Percentiles rank a stretch among this genome's conserved stretches.
phyloP scores from a whole-genome alignment of 2,329 filamentous ascomycete species.

The Colletotrichum tropicicola region DNA sequence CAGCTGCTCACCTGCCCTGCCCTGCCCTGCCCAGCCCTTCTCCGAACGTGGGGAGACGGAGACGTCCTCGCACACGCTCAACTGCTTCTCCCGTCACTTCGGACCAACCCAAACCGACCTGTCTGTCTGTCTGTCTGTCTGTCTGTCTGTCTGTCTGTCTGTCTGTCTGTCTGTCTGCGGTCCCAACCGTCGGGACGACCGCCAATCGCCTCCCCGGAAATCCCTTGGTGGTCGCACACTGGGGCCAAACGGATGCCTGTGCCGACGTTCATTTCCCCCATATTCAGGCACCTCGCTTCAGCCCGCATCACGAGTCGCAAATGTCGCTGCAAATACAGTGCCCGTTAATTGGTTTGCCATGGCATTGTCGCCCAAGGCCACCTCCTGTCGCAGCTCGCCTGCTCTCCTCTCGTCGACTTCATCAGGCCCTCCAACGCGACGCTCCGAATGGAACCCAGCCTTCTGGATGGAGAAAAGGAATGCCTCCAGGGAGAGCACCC shows the following conservation, averaged over 20 bases:
- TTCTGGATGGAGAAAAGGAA: not conserved
- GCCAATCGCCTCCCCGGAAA: slow-evolving; percentile 24
- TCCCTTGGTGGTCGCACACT: too few species aligned
- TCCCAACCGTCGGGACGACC: slow-evolving; percentile 25
- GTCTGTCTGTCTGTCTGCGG: not conserved
- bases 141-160: too few species aligned
- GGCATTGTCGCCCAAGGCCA: not conserved
- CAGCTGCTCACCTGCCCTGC: slow-evolving; percentile 23
- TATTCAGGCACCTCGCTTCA: not conserved
- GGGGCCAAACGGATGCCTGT: slow-evolving; percentile 17
- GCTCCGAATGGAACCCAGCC: not conserved
- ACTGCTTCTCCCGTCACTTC: slow-evolving; percentile 11
- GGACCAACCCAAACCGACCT: slow-evolving; percentile 22
- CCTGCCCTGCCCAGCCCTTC: not conserved
- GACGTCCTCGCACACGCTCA: too few species aligned
- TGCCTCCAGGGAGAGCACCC: not conserved
- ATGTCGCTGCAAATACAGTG: slow-evolving; percentile 22
- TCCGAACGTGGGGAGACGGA: too few species aligned
- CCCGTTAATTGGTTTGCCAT: slow-evolving; percentile 20
- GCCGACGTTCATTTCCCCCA: slow-evolving; percentile 11
- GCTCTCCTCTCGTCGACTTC: not conserved
- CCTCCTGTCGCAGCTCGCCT: not conserved
- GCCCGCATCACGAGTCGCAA: slow-evolving; percentile 23
- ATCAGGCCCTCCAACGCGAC: not conserved
- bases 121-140: too few species aligned